These are phyloP conservation scores for Pseudozyma sp. DNA, from an alignment of 1,284 basidiomycete species.

Conservation along the genomic window DNA sequence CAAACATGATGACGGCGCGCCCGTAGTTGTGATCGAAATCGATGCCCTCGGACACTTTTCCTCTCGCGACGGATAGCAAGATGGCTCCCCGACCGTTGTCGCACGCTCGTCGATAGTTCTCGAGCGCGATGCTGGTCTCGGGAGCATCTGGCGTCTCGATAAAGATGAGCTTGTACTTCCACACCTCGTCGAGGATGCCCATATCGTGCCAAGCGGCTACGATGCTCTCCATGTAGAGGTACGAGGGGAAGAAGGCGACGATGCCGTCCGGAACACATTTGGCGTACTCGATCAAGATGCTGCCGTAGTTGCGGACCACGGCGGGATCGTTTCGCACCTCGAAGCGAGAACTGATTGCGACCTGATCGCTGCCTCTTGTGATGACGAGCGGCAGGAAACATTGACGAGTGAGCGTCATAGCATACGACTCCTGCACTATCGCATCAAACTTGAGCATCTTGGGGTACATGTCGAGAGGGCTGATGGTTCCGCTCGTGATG, in stretches of 20 bases:
- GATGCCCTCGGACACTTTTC: slow-evolving; percentile 99
- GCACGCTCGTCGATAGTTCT: slow-evolving; percentile 97
- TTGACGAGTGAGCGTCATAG: slow-evolving; percentile 97
- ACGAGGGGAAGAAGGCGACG: slow-evolving; percentile 98
- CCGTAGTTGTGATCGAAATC: slow-evolving; percentile 99
- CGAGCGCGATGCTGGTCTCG: slow-evolving; percentile 96
- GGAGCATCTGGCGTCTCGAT: slow-evolving; percentile 99
- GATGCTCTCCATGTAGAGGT: slow-evolving; percentile 99
- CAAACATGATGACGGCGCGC: slow-evolving; percentile 99
- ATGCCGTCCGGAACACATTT: slow-evolving; percentile 99
- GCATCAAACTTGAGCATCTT: slow-evolving; percentile 99
- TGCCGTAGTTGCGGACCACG: slow-evolving; percentile 98
- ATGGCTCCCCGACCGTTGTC: slow-evolving; percentile 98
- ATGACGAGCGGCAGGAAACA: slow-evolving; percentile 98
- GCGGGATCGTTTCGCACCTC: slow-evolving; percentile 99
- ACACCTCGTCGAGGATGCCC: slow-evolving; percentile 99
- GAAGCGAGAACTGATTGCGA: slow-evolving; percentile 98
- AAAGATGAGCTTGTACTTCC: slow-evolving; percentile 99
- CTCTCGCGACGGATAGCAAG: slow-evolving; percentile 94
- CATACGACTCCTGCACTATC: slow-evolving; percentile 94
- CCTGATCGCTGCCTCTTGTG: slow-evolving; percentile 97
- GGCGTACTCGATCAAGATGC: slow-evolving; percentile 96
- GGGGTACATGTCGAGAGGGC: slow-evolving; percentile 99
- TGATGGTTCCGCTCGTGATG: slow-evolving; percentile 98
- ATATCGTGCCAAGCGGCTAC: slow-evolving; percentile 99